A percentile compares a stretch with the other conserved stretches of the same genome.
Evolutionary conservation across 169 alveolate genomes (phyloP).

Genomic region (Eimeria sp.): DNA sequence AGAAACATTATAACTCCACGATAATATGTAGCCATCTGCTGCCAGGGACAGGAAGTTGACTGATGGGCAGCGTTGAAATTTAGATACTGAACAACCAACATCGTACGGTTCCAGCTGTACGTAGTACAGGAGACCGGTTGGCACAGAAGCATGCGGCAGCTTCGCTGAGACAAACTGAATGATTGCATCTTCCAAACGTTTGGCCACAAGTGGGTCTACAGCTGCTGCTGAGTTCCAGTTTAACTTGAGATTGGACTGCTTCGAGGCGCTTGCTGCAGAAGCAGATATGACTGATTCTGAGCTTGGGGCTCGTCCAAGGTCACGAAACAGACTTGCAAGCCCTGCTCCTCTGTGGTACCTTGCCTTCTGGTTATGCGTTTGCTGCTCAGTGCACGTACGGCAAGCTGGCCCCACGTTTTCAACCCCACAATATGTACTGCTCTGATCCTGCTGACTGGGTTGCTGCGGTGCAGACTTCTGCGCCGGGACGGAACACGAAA

Average conservation of each 20-base stretch:
- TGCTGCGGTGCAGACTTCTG: not conserved
- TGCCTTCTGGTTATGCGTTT: not conserved
- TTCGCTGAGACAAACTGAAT: conserved; percentile 1
- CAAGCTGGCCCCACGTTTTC: not conserved
- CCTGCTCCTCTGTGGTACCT: conserved; percentile 68
- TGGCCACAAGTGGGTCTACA: not conserved
- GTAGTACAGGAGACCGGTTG: conserved; percentile 35
- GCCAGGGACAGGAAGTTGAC: conserved; percentile 43
- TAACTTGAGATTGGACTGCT: not conserved
- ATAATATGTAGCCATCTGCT: conserved; percentile 54
- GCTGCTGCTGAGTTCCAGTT: not conserved
- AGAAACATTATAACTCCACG: conserved; percentile 39
- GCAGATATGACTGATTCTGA: not conserved
- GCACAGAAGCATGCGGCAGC: conserved; percentile 56
- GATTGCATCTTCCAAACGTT: not conserved
- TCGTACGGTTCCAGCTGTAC: not conserved
- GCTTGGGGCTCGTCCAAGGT: not conserved
- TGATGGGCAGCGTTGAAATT: not conserved
- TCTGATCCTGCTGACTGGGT: not conserved
- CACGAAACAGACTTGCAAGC: conserved; percentile 67
- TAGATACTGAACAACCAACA: not conserved
- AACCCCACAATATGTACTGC: not conserved
- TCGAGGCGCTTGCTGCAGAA: not conserved
- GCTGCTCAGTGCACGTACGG: not conserved
- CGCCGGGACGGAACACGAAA: not conserved